Evolutionary conservation across 768 basidiomycete species (phyloP).

Genomic region (Paxillus involutus): DNA sequence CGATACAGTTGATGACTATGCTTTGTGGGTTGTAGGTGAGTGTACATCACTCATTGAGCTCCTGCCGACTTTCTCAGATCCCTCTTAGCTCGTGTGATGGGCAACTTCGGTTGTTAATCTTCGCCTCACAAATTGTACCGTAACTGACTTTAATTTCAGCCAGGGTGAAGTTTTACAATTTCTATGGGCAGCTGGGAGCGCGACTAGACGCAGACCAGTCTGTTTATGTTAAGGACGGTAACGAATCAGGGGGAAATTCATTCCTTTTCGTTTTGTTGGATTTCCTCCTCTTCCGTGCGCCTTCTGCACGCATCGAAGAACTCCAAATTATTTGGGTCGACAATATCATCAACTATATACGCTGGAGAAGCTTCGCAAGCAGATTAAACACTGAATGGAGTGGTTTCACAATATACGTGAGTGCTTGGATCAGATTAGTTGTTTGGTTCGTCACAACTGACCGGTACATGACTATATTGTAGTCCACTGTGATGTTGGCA

Average conservation of each 20-base stretch:
- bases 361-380: slow-evolving; percentile 42
- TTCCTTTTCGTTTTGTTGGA: slow-evolving; percentile 35
- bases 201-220: slow-evolving; percentile 46
- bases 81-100: not conserved
- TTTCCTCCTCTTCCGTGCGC: slow-evolving; percentile 44
- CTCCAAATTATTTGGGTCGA: slow-evolving; percentile 48
- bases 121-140: not conserved
- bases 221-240: slow-evolving; percentile 21
- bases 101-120: slow-evolving; percentile 2
- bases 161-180: slow-evolving; percentile 40
- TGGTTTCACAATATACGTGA: slow-evolving; percentile 47
- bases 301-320: slow-evolving; percentile 39
- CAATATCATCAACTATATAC: slow-evolving; percentile 32
- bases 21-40: slow-evolving; percentile 1
- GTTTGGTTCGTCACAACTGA: not conserved
- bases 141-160: slow-evolving; percentile 1
- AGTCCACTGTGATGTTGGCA: slow-evolving; percentile 53
- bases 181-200: slow-evolving; percentile 44
- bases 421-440: slow-evolving; percentile 11
- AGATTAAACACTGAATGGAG: slow-evolving; percentile 48
- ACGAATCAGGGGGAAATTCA: slow-evolving; percentile 25
- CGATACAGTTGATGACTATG: not conserved
- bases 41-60: not conserved
- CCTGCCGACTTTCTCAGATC: not conserved
- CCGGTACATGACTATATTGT: not conserved